Percentiles rank a stretch among this genome's conserved stretches.
phyloP scores from a whole-genome alignment of 495 filamentous ascomycete genomes.

The Penicillium manginii region DNA sequence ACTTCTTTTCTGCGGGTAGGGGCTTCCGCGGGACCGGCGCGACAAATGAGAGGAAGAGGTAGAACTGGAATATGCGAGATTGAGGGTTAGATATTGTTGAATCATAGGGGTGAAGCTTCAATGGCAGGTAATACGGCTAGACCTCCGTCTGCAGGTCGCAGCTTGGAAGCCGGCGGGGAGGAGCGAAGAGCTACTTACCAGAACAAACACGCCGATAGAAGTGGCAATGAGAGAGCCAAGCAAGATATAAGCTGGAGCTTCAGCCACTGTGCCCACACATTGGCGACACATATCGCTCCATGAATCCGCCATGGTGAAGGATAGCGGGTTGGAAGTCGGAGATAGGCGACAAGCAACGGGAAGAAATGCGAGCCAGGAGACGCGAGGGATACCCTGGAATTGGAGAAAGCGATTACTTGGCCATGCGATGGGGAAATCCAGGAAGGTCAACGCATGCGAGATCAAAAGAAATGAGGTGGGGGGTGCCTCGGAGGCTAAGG shows the following conservation, averaged over 20 bases:
- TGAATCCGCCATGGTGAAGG: constrained; percentile 36
- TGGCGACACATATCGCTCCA: constrained; percentile 40
- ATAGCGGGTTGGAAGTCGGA: constrained; percentile 8
- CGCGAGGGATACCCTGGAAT: constrained; percentile 28
- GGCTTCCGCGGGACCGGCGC: constrained; percentile 80
- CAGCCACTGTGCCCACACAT: constrained; percentile 34
- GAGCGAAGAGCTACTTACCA: constrained; percentile 35
- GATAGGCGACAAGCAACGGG: constrained; percentile 6
- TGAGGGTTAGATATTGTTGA: neutral
- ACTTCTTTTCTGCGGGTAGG: constrained; percentile 81
- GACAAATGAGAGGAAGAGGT: constrained; percentile 68
- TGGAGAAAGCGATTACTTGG: constrained; percentile 34
- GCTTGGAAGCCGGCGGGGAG: constrained; percentile 1
- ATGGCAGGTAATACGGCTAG: neutral
- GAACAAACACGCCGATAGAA: constrained; percentile 37
- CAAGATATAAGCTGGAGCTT: constrained; percentile 36
- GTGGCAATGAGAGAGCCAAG: constrained; percentile 35
- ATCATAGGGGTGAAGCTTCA: neutral
- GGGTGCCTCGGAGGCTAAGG: constrained; percentile 3
- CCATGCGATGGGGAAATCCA: constrained; percentile 31
- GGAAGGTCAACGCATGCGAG: constrained; percentile 14
- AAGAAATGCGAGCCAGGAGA: constrained; percentile 18
- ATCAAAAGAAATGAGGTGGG: constrained; percentile 6
- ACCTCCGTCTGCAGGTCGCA: neutral
- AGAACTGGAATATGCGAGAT: constrained; percentile 55